A percentile compares a stretch with the other conserved stretches of the same genome.
Conservation (phyloP, 2,329 filamentous ascomycete genomes). For the Madurella mycetomatis region DNA sequence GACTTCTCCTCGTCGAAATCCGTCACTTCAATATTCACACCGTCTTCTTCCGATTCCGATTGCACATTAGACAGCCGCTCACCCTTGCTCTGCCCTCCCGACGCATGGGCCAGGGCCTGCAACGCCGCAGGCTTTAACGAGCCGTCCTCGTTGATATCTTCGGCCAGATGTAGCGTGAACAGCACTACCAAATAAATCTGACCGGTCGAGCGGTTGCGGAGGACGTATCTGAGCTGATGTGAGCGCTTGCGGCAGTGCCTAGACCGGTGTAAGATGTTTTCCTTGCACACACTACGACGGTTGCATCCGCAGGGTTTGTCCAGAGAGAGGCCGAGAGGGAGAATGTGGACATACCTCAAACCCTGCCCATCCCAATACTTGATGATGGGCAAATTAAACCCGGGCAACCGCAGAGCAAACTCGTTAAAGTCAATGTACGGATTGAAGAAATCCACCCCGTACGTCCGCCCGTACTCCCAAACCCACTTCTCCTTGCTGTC, state of each 20-base stretch:
- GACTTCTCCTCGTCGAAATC: conserved; percentile 34
- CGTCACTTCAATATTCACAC: conserved; percentile 17
- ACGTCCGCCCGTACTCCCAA: conserved; percentile 51
- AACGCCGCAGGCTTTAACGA: conserved; percentile 44
- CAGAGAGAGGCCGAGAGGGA: conserved; percentile 28
- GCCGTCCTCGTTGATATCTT: conserved; percentile 58
- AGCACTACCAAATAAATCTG: conserved; percentile 76
- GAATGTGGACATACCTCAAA: conserved; percentile 50
- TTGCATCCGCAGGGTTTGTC: neutral
- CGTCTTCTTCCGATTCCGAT: conserved; percentile 1
- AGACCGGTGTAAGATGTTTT: conserved; percentile 15
- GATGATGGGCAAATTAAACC: conserved; percentile 68
- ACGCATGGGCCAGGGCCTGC: conserved; percentile 23
- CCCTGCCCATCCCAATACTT: conserved; percentile 78
- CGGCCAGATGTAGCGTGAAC: conserved; percentile 70
- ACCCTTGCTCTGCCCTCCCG: conserved; percentile 25
- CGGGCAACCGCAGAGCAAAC: conserved; percentile 66
- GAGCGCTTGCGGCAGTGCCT: conserved; percentile 54
- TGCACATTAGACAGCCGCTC: conserved; percentile 25
- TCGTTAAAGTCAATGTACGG: conserved; percentile 82
- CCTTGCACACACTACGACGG: neutral
- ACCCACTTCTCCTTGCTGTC: conserved; percentile 49
- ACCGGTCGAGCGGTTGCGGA: conserved; percentile 72
- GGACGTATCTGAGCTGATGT: conserved; percentile 84
- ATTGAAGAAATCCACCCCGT: conserved; percentile 73